Evolutionary conservation across 2,329 filamentous ascomycete species (phyloP), one percentile per base, ranked within the genome.

Genomic region (Pseudofabraea citricarpa): DNA sequence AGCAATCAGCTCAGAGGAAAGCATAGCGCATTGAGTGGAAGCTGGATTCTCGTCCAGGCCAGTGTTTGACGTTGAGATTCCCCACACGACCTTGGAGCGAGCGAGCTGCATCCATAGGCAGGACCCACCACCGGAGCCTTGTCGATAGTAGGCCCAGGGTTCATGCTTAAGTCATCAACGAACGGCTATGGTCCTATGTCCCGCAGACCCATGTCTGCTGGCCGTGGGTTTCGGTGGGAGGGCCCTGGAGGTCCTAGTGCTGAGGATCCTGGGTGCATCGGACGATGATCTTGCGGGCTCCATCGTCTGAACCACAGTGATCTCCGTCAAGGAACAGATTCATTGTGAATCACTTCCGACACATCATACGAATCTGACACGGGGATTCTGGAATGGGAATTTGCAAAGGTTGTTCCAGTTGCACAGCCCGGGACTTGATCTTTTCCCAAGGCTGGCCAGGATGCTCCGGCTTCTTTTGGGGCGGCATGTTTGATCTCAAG

Each of bases 21-120:
- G 53, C 54, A 56, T 56, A 58, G 52, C 56, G 58, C 58, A 60
- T 60, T 55, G 49, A 59, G 52, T 51, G 46, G 48, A 56, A 45
- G 46, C 46, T 18, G 46, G 48, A 54, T 51, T 58, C n/a, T n/a
- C n/a, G 29, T 22, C 18, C 35, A 50, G 56, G 48, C 56, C 44
- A 55, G 55, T 59, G 58, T 60, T 61, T 61, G 56, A 60, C 44
- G 57, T 60, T 60, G 44, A 56, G 45, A 54, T 53, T 58, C 55
- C 53, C 57, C 56, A 59, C 54, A 58, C 52, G 27, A 2, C 27
- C 24, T 27, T 31, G 27, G 27, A 12, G 12, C 13, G 8, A 15
- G 16, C 27, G 27, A 31, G 4, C 27, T n/a, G 27, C 13, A 15
- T 6, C n/a, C n/a, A n/a, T n/a, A 53, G 54, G 52, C 44, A 50